Percentiles rank a stretch among this genome's conserved stretches.
phyloP scores from a whole-genome alignment of 163 green algal genomes.

The Chlamydomonas reinhardtii region DNA sequence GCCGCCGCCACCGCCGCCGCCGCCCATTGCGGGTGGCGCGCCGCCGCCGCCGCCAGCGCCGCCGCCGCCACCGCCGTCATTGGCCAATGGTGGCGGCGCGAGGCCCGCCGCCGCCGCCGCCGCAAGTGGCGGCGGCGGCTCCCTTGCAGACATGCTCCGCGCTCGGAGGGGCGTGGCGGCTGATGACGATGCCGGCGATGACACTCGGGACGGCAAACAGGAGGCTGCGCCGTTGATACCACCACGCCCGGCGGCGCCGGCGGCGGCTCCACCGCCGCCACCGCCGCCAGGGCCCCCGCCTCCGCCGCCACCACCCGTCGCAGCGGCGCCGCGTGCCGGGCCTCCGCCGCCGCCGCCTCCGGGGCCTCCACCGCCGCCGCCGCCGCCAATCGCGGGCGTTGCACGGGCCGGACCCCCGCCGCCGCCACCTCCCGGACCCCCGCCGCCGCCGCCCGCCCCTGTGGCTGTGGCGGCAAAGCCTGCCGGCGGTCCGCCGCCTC shows the following conservation, averaged over 20 bases:
- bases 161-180: too few species aligned
- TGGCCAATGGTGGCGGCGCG: neutral
- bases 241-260: too few species aligned
- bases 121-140: neutral
- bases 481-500: neutral
- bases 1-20: constrained; percentile 3
- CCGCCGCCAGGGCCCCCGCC: too few species aligned
- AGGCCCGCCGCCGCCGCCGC: neutral
- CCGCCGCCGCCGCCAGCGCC: constrained; percentile 3
- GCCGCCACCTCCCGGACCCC: neutral
- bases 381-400: neutral
- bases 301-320: too few species aligned
- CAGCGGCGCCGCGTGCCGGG: too few species aligned
- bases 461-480: neutral
- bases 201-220: neutral
- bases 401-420: neutral
- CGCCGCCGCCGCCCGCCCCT: neutral
- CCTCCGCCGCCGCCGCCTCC: constrained; percentile 13
- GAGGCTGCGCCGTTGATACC: neutral
- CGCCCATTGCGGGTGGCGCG: neutral
- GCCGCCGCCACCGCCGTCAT: neutral
- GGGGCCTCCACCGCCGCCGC: constrained; percentile 32
- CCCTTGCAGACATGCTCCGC: neutral
- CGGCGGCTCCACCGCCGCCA: too few species aligned
- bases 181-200: too few species aligned